Percentiles rank a stretch among this genome's conserved stretches.
Conservation (phyloP, 2,329 filamentous ascomycete genomes). For the Trichoderma breve region DNA sequence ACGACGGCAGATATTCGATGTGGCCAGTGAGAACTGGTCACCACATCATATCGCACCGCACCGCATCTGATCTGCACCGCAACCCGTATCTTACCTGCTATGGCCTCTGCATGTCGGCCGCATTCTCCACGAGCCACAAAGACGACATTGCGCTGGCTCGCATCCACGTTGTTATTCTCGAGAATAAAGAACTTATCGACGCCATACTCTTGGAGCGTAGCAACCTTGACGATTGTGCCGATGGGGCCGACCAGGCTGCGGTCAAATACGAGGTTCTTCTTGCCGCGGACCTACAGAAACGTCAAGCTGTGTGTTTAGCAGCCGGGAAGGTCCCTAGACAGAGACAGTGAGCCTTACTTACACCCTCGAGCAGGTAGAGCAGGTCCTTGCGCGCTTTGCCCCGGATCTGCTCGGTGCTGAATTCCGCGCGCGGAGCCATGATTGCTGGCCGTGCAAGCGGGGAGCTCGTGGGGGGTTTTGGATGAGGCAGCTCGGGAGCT, state of each 20-base stretch:
- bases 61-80: background rate
- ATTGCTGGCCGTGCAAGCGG: constrained; percentile 43
- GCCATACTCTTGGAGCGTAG: constrained; percentile 92
- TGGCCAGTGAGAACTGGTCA: background rate
- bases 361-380: constrained; percentile 86
- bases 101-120: constrained; percentile 74
- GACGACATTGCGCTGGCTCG: constrained; percentile 89
- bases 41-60: background rate
- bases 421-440: constrained; percentile 69
- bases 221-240: constrained; percentile 90
- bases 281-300: constrained; percentile 76
- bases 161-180: constrained; percentile 92
- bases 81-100: constrained; percentile 69
- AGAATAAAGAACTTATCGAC: constrained; percentile 97
- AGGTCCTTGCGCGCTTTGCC: constrained; percentile 85
- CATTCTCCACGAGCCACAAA: constrained; percentile 92
- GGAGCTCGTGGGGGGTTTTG: constrained; percentile 18
- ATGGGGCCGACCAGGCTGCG: constrained; percentile 85
- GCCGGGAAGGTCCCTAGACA: background rate
- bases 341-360: constrained; percentile 58
- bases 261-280: constrained; percentile 97
- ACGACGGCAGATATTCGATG: background rate
- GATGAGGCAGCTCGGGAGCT: constrained; percentile 19
- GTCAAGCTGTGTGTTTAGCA: constrained; percentile 23
- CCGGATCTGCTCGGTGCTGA: constrained; percentile 73